Base-by-base conservation (phyloP, 345 rosid species). In the Erodium maritimum region DNA sequence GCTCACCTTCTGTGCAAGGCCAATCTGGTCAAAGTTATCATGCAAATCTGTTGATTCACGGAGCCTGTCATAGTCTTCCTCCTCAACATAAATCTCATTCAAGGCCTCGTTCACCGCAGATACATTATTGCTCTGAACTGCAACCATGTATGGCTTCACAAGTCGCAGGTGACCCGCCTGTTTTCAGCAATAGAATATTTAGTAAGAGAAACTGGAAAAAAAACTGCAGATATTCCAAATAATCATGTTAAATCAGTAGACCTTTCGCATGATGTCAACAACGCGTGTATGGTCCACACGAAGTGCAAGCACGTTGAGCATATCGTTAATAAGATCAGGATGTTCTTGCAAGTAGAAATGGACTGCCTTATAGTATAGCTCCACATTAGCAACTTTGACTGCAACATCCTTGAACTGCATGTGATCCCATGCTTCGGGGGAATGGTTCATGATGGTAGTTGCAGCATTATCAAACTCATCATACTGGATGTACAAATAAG, bases 341-440 rank as follows among this genome's bases (percentile, higher is more conserved):
- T 93, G 99, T 61, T 93, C 97, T 79, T 87, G 91, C 75, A 93
- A 75, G 77, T 93, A 93, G 79, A 93, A 93, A 77, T 93, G 99
- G 64, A 93, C 99, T 3, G 97, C 96, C 78, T 93, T 93, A 62
- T 93, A 93, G 71, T 93, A 93, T 25, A 93, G 71, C 63, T 93
- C 99, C 51, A 93, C 99, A 68, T 79, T 93, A 2, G 96, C 97
- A 73, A 93, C 95, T 82, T 93, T 93, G 52, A 83, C 96, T 1
- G 79, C 80, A 45, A 89, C 87, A 67, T 93, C 99, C 71, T 89
- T 93, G 73, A 89, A 93, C 67, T 85, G 99, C 97, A 93, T 83
- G 88, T 93, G 99, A 62, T 93, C 99, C 99, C 99, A 93, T n/a
- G 99, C 97, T 78, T 87, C 97, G 0, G 99, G 99, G 37, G 99